Evolutionary conservation across 345 rosid species (phyloP).

Genomic region (Sisymbrium irio): DNA sequence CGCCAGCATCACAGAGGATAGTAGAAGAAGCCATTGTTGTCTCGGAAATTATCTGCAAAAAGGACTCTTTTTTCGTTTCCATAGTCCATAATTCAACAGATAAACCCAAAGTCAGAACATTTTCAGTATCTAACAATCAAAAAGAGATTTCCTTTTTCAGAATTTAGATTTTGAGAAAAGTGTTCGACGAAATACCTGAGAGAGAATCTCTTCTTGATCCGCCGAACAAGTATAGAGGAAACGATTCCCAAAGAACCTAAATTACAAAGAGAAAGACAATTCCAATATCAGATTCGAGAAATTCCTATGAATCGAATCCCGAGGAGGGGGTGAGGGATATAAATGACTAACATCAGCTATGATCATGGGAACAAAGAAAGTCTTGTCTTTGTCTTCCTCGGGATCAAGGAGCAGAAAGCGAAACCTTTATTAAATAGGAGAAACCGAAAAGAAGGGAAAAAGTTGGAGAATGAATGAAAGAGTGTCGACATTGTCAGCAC

Average conservation of each 20-base stretch:
- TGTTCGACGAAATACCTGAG: slow-evolving; percentile 41
- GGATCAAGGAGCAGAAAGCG: slow-evolving; percentile 22
- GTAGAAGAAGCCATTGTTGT: slow-evolving; percentile 34
- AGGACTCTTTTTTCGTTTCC: slow-evolving; percentile 42
- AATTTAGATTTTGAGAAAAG: too few relatives aligned
- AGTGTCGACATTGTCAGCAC: slow-evolving; percentile 34
- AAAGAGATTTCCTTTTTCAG: not conserved
- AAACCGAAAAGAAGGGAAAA: not conserved
- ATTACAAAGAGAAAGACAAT: not conserved
- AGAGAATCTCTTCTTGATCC: slow-evolving; percentile 39
- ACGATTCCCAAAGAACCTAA: slow-evolving; percentile 44
- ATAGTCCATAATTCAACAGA: slow-evolving; percentile 4
- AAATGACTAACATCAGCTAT: slow-evolving; percentile 22
- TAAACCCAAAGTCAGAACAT: not conserved
- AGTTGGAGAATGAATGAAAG: slow-evolving; percentile 24
- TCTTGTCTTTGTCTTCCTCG: not conserved
- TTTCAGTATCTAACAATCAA: not conserved
- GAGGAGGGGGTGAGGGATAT: not conserved
- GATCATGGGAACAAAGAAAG: slow-evolving; percentile 28
- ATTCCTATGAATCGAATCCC: not conserved
- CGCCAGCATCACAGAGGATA: slow-evolving; percentile 41
- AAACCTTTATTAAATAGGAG: not conserved
- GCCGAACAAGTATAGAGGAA: slow-evolving; percentile 33
- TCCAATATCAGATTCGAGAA: not conserved
- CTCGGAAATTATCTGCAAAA: slow-evolving; percentile 30